Evolutionary conservation across 2,329 filamentous ascomycete genomes (phyloP).

Genomic region (Alternaria postmessia): DNA sequence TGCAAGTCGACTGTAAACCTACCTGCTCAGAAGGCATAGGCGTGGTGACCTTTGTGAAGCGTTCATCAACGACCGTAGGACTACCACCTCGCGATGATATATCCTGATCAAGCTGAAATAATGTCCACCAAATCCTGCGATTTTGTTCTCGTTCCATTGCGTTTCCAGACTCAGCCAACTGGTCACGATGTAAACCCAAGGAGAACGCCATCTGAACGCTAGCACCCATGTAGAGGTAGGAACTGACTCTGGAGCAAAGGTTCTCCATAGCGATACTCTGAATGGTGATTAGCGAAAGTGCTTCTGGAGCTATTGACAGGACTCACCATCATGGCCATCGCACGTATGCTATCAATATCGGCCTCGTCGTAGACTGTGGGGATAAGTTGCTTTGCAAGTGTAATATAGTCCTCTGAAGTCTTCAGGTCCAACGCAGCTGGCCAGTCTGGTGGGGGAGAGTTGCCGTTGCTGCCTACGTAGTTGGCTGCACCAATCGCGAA

Average conservation of each 20-base stretch:
- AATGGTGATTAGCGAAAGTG: conserved; percentile 12
- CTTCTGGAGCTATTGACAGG: background rate
- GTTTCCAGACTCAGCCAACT: conserved; percentile 37
- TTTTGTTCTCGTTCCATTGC: conserved; percentile 45
- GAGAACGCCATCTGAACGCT: conserved; percentile 49
- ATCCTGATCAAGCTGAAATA: conserved; percentile 48
- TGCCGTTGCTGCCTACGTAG: conserved; percentile 29
- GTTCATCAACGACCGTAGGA: conserved; percentile 46
- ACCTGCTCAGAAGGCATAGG: conserved; percentile 46
- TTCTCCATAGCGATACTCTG: conserved; percentile 49
- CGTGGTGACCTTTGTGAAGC: conserved; percentile 42
- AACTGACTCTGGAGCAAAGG: conserved; percentile 44
- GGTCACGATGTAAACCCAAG: conserved; percentile 48
- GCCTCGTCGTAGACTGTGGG: conserved; percentile 47
- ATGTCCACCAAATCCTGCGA: conserved; percentile 50
- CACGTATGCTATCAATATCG: conserved; percentile 49
- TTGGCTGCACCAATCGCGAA: conserved; percentile 45
- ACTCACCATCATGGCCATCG: conserved; percentile 46
- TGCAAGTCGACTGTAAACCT: background rate
- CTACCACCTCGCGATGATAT: conserved; percentile 48
- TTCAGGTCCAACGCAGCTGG: conserved; percentile 32
- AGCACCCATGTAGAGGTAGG: conserved; percentile 49
- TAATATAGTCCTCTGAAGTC: conserved; percentile 44
- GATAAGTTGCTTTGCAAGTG: conserved; percentile 45
- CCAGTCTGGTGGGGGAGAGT: conserved; percentile 31